These are phyloP conservation scores for Pyricularia sp. DNA, from an alignment of 2,329 filamentous ascomycete species.

Conservation along the genomic window DNA sequence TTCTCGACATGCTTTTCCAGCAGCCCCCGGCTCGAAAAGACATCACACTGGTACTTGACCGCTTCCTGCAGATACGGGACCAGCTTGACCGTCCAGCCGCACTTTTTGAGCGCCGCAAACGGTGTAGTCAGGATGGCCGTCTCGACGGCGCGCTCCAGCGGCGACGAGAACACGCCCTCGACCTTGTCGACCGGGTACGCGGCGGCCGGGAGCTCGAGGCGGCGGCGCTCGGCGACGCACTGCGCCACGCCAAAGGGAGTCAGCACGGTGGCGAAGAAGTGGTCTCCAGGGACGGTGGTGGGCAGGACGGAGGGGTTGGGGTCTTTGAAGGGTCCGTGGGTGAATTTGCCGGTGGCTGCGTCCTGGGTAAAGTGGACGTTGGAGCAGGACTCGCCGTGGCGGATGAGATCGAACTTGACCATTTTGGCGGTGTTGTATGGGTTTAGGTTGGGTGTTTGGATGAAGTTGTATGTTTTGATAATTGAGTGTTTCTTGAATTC, in stretches of 20 bases:
- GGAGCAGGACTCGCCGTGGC: neutral
- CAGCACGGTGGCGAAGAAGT: neutral
- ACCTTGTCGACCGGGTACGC: neutral
- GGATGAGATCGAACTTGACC: neutral
- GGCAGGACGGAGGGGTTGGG: no score
- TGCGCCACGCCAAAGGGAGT: neutral
- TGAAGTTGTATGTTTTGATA: neutral
- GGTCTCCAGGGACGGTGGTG: neutral
- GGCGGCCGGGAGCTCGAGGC: neutral
- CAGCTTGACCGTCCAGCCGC: neutral
- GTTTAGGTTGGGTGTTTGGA: neutral
- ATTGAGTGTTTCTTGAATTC: no score
- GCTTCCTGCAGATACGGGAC: slow-evolving; percentile 1
- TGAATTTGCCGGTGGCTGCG: neutral
- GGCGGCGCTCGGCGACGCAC: neutral
- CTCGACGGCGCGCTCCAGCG: neutral
- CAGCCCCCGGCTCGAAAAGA: neutral
- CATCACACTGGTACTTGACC: neutral
- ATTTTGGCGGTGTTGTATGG: neutral
- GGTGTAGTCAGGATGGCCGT: slow-evolving; percentile 2
- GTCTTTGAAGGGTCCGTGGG: neutral
- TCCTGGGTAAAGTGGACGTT: neutral
- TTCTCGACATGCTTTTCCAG: neutral
- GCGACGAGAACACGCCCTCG: neutral
- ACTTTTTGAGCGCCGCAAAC: neutral